Conservation (phyloP, 75 land plant species). For the Picea sitchensis region DNA sequence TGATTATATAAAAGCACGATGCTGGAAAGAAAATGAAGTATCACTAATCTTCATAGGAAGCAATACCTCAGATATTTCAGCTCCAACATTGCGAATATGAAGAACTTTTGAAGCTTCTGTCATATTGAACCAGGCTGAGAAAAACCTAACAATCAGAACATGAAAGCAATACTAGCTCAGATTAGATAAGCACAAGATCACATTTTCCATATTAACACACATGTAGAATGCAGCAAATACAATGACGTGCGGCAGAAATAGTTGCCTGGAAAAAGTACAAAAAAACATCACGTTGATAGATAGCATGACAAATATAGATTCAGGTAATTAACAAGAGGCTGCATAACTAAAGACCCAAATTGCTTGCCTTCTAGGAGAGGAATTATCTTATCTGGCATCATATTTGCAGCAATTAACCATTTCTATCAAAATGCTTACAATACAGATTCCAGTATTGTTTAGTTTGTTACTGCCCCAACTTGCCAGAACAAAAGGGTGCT, state of each 20-base stretch:
- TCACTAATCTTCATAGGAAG: not conserved
- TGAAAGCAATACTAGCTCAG: not conserved
- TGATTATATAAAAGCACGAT: not conserved
- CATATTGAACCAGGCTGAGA: slow-evolving; percentile 26
- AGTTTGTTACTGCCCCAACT: not conserved
- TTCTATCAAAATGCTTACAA: not conserved
- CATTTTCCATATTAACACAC: not conserved
- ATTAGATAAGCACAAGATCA: not conserved
- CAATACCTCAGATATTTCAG: slow-evolving; percentile 84
- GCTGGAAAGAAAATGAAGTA: not conserved
- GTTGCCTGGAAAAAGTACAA: not conserved
- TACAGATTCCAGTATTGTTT: not conserved
- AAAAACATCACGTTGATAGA: not conserved
- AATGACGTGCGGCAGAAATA: not conserved
- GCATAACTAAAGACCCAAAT: not conserved
- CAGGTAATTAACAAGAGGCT: not conserved
- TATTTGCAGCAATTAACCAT: not conserved
- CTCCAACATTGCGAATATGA: slow-evolving; percentile 90
- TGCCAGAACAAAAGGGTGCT: not conserved
- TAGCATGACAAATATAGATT: not conserved
- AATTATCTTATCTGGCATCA: not conserved
- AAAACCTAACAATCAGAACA: slow-evolving; percentile 7
- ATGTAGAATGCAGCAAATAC: not conserved
- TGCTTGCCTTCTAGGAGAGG: not conserved
- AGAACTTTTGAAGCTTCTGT: slow-evolving; percentile 86